Evolutionary conservation across 257 asterid genomes (phyloP), one percentile per base, ranked within the genome.

Genomic region (Fraxinus anomala): DNA sequence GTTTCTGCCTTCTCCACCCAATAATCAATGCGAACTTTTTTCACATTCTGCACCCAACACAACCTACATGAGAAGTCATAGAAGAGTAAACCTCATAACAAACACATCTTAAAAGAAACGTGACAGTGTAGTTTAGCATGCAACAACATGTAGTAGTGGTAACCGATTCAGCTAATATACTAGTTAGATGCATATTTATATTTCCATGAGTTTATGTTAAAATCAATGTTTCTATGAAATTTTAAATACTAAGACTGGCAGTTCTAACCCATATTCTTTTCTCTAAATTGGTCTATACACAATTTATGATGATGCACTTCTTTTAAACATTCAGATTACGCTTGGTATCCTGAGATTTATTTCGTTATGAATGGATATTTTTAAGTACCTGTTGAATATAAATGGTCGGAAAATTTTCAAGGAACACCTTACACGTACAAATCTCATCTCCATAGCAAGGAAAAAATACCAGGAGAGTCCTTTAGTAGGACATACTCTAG

Each of bases 1-100:
- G 99, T 93, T 80, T 92, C 99, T 75, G 97, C 94, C 86, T 93
- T 96, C 90, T 96, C 99, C 70, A 92, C 98, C 98, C 98, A 96
- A 84, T 96, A 96, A 61, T 93, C 98, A 68, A 96, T 92, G 68
- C 89, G 92, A 66, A 96, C 92, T 59, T 74, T 80, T 83, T 89
- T 93, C 74, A 93, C 91, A 89, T 84, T 91, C 97, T 92, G 96
- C 91, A 86, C 87, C 79, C 85, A 82, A 84, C 87, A 82, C 79
- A 71, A 81, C 92, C 98, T 93, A 87, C 84, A 85, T 85, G 85
- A 88, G 84, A 86, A 83, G 77, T 76, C 77, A 80, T 73, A 83
- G 74, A 77, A 75, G 77, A 79, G 85, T 77, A 85, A 74, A 87
- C 76, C 83, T 75, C 78, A 82, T 85, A 79, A 78, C 73, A 63